Evolutionary conservation across 83 land plant species (phyloP), one percentile per base, ranked within the genome.

Genomic region (Diphasiastrum complanatum): DNA sequence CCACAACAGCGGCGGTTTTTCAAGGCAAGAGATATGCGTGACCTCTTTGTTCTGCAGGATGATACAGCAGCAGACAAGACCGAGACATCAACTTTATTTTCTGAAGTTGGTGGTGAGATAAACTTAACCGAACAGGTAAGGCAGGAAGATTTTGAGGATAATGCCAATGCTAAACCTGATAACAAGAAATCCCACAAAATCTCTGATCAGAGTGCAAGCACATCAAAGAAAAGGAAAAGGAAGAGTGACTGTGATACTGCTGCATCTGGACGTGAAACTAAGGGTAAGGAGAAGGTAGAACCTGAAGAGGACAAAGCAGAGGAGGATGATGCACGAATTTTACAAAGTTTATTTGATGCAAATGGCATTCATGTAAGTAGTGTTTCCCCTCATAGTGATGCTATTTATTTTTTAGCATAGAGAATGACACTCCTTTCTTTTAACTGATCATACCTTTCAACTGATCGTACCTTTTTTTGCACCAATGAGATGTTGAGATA

Each of bases 21-120:
- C 47, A 93, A 83, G 70, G 83, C 98, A 10, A 83, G 91, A 47
- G 96, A 93, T 59, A 77, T 93, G 88, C 83, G 78, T 58, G 98
- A 93, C 73, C 91, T 93, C 12, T 93, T 93, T 51, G 78, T 83
- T 34, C 63, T 93, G 63, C 82, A 88, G 50, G 98, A 88, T 33
- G 91, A 85, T 56, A 65, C 19, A 18, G 74, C 49, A 1, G 63
- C 64, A 30, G 65, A 53, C 10, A 74, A 80, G 12, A 88, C 96
- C 16, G 91, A 88, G 62, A 93, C 98, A 75, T 88, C 98, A 35
- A 81, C 79, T 63, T 54, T 93, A 47, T 75, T 79, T 74, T 79
- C 76, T 41, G 86, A 83, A 52, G 77, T 81, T 10, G 79, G 69
- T 48, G 69, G 77, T 45, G 72, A 80, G 18, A 52, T 59, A 33